Conservation (phyloP, 805 yeast species). For the Blastobotrys terrestris region DNA sequence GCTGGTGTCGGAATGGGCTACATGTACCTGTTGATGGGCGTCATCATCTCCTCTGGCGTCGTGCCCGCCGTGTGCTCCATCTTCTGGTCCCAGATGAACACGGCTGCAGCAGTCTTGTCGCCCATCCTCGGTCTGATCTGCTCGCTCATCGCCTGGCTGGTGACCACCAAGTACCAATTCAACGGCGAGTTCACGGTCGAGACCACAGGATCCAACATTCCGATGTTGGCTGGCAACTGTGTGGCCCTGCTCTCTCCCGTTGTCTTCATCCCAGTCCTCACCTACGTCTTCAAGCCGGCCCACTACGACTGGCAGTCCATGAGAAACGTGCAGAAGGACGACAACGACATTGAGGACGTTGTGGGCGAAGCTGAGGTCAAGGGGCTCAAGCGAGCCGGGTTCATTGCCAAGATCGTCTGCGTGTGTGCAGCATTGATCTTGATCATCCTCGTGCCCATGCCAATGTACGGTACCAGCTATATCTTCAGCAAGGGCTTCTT, state of each 20-base stretch:
- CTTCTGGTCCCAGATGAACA: constrained; percentile 58
- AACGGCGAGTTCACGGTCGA: neutral
- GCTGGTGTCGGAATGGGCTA: constrained; percentile 85
- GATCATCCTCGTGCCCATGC: constrained; percentile 85
- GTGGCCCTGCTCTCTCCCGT: constrained; percentile 73
- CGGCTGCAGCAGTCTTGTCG: constrained; percentile 61
- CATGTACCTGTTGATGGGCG: constrained; percentile 82
- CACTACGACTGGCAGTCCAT: constrained; percentile 68
- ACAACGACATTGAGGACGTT: constrained; percentile 21
- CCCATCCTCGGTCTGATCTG: constrained; percentile 73
- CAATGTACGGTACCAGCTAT: constrained; percentile 80
- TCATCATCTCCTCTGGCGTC: constrained; percentile 82
- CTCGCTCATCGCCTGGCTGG: constrained; percentile 65
- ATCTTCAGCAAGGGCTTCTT: constrained; percentile 70
- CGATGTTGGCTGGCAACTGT: constrained; percentile 86
- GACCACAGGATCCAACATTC: constrained; percentile 77
- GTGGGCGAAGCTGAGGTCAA: constrained; percentile 43
- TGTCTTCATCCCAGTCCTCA: constrained; percentile 58
- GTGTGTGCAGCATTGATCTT: constrained; percentile 54
- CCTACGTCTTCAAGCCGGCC: constrained; percentile 59
- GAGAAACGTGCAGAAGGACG: constrained; percentile 40
- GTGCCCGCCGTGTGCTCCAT: constrained; percentile 68
- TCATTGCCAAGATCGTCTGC: constrained; percentile 56
- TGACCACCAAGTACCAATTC: constrained; percentile 31
- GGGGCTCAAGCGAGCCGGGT: constrained; percentile 50